phyloP scores from a whole-genome alignment of 768 basidiomycete genomes.

The Lactifluus piperatus region DNA sequence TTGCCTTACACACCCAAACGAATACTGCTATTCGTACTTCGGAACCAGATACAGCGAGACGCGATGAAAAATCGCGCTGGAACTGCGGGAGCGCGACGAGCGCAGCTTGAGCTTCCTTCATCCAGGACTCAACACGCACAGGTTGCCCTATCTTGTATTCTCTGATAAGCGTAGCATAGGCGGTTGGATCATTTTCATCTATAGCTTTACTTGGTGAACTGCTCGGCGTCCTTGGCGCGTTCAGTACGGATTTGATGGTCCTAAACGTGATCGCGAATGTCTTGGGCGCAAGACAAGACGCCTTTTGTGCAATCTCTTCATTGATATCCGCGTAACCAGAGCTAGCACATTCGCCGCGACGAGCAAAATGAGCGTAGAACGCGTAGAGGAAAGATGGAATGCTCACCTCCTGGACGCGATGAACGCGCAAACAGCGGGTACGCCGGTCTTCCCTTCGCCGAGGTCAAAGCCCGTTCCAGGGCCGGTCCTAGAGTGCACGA shows the following conservation, averaged over 20 bases:
- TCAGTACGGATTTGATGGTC: constrained; percentile 23
- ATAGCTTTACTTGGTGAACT: not conserved
- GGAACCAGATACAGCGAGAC: not conserved
- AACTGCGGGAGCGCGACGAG: constrained; percentile 10
- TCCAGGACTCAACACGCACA: constrained; percentile 13
- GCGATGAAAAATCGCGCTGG: not conserved
- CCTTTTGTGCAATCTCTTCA: constrained; percentile 26
- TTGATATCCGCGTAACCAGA: constrained; percentile 25
- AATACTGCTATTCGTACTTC: constrained; percentile 14
- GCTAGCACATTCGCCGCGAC: constrained; percentile 13
- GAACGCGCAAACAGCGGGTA: constrained; percentile 43
- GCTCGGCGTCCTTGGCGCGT: not conserved
- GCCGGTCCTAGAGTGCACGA: constrained; percentile 34
- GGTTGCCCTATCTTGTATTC: constrained; percentile 13
- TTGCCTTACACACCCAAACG: constrained; percentile 14
- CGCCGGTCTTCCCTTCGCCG: constrained; percentile 30
- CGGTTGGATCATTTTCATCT: constrained; percentile 28
- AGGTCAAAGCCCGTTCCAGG: constrained; percentile 44
- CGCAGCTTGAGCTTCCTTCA: constrained; percentile 11
- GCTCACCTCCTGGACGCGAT: constrained; percentile 41
- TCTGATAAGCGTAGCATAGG: constrained; percentile 4
- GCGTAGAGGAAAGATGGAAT: not conserved
- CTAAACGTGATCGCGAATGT: constrained; percentile 23
- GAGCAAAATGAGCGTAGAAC: not conserved
- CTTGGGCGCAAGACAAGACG: constrained; percentile 27